Evolutionary conservation across 148 eudicot species (phyloP), one percentile per base, ranked within the genome.

Genomic region (Vaccinium darrowii): DNA sequence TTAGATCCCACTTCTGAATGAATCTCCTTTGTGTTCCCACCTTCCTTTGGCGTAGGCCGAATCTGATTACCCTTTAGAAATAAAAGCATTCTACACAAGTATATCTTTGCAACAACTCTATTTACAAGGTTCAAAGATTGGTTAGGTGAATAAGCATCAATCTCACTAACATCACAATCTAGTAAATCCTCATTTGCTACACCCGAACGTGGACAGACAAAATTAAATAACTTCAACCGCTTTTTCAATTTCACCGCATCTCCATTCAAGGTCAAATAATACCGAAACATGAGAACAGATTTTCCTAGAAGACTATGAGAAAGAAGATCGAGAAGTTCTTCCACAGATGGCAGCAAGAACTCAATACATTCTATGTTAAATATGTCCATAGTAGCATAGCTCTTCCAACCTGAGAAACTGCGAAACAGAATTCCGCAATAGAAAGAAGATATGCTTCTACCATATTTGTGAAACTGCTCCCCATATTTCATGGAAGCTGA

Each of bases 361-460:
- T 91, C 87, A 69, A 75, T 80, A 85, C 30, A 78, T 86, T 90
- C 93, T 74, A 92, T 84, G 81, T 85, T 82, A 87, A 92, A 93
- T 83, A 89, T 89, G 78, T 86, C 87, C 86, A 81, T 86, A 54
- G 90, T 89, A 79, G 91, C 95, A 87, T 90, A 94, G 80, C 50
- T 84, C 77, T 91, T 95, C 98, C 98, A 97, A 77, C 91, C 87
- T 81, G 81, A 81, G 86, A 95, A 95, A 83, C 92, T 93, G 58
- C 82, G 90, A 71, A 88, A 72, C 54, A 97, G 90, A 80, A 93
- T 76, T 83, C 78, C 89, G 71, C 87, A 89, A 89, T 95, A 97
- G 43, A 85, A 89, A 43, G 89, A 86, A 74, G 85, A 82, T 47
- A 95, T 83, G 72, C 50, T 36, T 81, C 87, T 85, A 76, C 82